Conservation (phyloP, 179 eudicot species). For the Beta lomatogona region DNA sequence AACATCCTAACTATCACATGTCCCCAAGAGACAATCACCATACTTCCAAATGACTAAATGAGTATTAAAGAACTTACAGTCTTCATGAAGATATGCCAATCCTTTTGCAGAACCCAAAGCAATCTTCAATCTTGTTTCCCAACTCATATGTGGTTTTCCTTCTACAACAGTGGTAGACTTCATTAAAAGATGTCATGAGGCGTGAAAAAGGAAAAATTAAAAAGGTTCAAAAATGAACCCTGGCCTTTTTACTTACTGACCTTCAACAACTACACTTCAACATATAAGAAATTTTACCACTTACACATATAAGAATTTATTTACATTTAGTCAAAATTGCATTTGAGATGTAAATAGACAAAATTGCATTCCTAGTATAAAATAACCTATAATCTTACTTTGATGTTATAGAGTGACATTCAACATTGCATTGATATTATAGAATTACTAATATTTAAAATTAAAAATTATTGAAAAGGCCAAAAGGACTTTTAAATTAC, state of each 20-base stretch:
- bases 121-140: slow-evolving; percentile 72
- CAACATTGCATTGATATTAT: too few species aligned
- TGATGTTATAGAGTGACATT: too few species aligned
- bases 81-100: slow-evolving; percentile 81
- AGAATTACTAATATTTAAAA: too few species aligned
- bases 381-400: too few species aligned
- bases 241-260: not conserved
- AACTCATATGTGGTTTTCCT: slow-evolving; percentile 58
- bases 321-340: not conserved
- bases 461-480: too few species aligned
- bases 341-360: not conserved
- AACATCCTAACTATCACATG: not conserved
- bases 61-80: slow-evolving; percentile 52
- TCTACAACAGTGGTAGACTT: slow-evolving; percentile 35
- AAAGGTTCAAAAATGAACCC: not conserved
- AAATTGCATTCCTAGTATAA: too few species aligned
- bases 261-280: not conserved
- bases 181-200: not conserved
- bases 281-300: not conserved
- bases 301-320: not conserved
- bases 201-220: not conserved
- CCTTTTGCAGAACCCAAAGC: slow-evolving; percentile 84
- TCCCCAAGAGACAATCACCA: not conserved
- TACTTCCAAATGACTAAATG: not conserved
- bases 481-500: too few species aligned